phyloP scores from a whole-genome alignment of 2,329 filamentous ascomycete genomes.

The Cytospora leucostoma region DNA sequence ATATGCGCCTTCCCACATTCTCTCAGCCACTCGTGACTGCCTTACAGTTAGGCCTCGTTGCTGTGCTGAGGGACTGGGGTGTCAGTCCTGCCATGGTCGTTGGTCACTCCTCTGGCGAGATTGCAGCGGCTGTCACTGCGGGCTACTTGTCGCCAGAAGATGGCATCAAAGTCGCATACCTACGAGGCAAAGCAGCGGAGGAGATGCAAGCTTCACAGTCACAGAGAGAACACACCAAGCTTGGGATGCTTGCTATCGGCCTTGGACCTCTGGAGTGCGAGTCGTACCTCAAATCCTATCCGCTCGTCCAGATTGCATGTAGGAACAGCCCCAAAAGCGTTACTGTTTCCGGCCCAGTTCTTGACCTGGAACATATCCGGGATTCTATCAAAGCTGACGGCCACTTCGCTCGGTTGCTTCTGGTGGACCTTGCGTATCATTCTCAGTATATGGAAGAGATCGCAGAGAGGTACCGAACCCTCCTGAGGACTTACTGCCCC shows the following conservation, averaged over 20 bases:
- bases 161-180: conserved; percentile 37
- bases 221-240: conserved; percentile 26
- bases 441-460: conserved; percentile 33
- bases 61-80: conserved; percentile 37
- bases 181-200: conserved; percentile 35
- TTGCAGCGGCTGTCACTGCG: conserved; percentile 33
- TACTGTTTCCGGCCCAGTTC: conserved; percentile 34
- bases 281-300: conserved; percentile 30
- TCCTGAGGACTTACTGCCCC: conserved; percentile 21
- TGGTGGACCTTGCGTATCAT: conserved; percentile 39
- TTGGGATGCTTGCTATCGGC: conserved; percentile 39
- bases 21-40: conserved; percentile 47
- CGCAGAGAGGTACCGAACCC: conserved; percentile 25
- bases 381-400: conserved; percentile 27
- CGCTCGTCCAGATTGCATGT: conserved; percentile 31
- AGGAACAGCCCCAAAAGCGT: conserved; percentile 35
- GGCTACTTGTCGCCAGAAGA: conserved; percentile 36
- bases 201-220: conserved; percentile 3
- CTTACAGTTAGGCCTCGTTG: conserved; percentile 47
- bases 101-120: conserved; percentile 9
- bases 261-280: conserved; percentile 28
- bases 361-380: conserved; percentile 22
- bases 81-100: conserved; percentile 35
- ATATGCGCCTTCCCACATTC: conserved; percentile 33
- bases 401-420: conserved; percentile 36